Percentiles rank a stretch among this genome's conserved stretches.
Evolutionary conservation across 805 yeast genomes (phyloP).

Genomic region (Pichia pseudocactophila): DNA sequence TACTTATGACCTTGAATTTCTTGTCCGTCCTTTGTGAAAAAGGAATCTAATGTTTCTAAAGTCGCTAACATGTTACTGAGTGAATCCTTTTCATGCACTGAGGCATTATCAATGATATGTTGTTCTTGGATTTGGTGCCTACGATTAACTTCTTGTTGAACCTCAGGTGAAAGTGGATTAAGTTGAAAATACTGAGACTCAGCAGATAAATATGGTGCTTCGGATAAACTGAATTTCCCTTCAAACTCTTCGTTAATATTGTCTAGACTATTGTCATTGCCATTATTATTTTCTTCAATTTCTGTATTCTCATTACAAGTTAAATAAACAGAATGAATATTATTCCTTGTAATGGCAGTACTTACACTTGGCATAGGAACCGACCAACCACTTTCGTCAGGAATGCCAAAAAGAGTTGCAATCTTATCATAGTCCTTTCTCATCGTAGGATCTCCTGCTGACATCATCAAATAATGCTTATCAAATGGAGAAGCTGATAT

Average conservation of each 20-base stretch:
- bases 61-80: conserved; percentile 90
- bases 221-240: conserved; percentile 1
- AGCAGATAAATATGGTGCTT: conserved; percentile 7
- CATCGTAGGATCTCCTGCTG: conserved; percentile 73
- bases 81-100: conserved; percentile 56
- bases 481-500: conserved; percentile 91
- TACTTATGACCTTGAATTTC: conserved; percentile 33
- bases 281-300: conserved; percentile 24
- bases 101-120: conserved; percentile 34
- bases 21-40: conserved; percentile 58
- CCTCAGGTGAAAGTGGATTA: conserved; percentile 23
- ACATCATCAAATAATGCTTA: conserved; percentile 84
- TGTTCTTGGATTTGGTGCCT: conserved; percentile 17
- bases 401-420: conserved; percentile 88
- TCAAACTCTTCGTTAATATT: not conserved
- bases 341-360: conserved; percentile 80
- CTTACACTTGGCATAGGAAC: conserved; percentile 91
- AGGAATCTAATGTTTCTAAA: conserved; percentile 78
- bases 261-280: conserved; percentile 36
- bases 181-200: conserved; percentile 27
- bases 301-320: conserved; percentile 51
- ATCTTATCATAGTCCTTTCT: conserved; percentile 77
- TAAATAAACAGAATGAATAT: conserved; percentile 90
- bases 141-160: conserved; percentile 17
- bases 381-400: conserved; percentile 95